These are phyloP conservation scores for Stephanocyclus meneghinianus DNA, from an alignment of 352 stramenopile genomes.

Conservation along the genomic window DNA sequence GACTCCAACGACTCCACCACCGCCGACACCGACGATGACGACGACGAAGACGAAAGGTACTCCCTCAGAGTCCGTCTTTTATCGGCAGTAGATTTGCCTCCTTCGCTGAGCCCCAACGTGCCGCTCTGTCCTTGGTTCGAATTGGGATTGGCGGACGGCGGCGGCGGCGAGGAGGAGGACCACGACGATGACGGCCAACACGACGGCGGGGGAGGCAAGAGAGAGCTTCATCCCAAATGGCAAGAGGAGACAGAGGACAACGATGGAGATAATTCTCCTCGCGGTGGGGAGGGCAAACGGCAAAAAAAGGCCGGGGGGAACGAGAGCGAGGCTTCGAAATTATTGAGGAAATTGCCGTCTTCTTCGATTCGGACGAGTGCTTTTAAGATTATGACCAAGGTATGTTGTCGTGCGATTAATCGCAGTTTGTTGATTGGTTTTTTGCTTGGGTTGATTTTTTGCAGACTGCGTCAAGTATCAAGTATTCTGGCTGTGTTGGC, in stretches of 20 bases:
- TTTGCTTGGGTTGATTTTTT: too few species aligned
- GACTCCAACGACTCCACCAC: too few species aligned
- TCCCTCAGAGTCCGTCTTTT: slow-evolving; percentile 68
- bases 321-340: neutral
- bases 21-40: too few species aligned
- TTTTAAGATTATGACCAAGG: slow-evolving; percentile 20
- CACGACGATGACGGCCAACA: slow-evolving; percentile 4
- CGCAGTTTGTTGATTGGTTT: too few species aligned
- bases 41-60: slow-evolving; percentile 20
- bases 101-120: slow-evolving; percentile 60
- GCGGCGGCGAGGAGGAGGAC: slow-evolving; percentile 3
- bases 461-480: too few species aligned
- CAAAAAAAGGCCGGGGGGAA: neutral
- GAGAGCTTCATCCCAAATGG: slow-evolving; percentile 1
- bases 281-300: too few species aligned
- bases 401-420: neutral
- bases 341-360: neutral
- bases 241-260: neutral
- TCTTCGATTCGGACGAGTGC: neutral
- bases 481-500: too few species aligned
- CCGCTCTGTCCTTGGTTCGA: slow-evolving; percentile 77
- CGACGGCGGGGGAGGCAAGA: neutral
- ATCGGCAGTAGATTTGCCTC: slow-evolving; percentile 70
- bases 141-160: slow-evolving; percentile 61
- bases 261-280: too few species aligned